Evolutionary conservation across 139 green algal genomes (phyloP).

Genomic region (Coccomyxa sp.): DNA sequence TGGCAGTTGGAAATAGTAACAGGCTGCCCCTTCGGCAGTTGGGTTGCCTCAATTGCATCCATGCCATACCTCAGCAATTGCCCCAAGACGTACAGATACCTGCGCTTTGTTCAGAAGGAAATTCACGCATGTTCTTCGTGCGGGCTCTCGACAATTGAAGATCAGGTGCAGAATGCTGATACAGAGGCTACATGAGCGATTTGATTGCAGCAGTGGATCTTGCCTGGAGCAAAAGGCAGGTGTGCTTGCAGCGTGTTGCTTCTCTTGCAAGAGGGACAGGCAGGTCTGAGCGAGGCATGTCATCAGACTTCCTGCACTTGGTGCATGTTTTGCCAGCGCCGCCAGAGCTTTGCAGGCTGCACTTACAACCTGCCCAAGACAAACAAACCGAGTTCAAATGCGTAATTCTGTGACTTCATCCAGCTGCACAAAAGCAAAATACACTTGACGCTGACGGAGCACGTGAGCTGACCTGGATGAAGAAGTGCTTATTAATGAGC

Average conservation of each 20-base stretch:
- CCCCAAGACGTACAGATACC: constrained; percentile 66
- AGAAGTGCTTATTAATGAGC: constrained; percentile 50
- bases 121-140: background rate
- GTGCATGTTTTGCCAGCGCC: constrained; percentile 30
- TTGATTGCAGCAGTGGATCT: background rate
- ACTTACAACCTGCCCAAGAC: constrained; percentile 35
- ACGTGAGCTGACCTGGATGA: constrained; percentile 18
- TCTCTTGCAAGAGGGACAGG: constrained; percentile 14
- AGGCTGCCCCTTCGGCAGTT: background rate
- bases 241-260: background rate
- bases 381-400: background rate
- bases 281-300: constrained; percentile 17
- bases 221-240: background rate
- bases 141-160: background rate
- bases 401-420: background rate
- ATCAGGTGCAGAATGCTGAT: background rate
- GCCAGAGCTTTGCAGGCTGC: constrained; percentile 44
- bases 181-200: background rate
- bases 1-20: constrained; percentile 30
- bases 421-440: background rate
- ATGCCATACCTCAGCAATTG: constrained; percentile 64
- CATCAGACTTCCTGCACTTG: constrained; percentile 24
- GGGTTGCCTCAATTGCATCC: constrained; percentile 37
- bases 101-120: background rate
- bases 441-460: background rate